These are phyloP conservation scores for Xeromyces bisporus DNA, from an alignment of 495 filamentous ascomycete species.

Conservation along the genomic window DNA sequence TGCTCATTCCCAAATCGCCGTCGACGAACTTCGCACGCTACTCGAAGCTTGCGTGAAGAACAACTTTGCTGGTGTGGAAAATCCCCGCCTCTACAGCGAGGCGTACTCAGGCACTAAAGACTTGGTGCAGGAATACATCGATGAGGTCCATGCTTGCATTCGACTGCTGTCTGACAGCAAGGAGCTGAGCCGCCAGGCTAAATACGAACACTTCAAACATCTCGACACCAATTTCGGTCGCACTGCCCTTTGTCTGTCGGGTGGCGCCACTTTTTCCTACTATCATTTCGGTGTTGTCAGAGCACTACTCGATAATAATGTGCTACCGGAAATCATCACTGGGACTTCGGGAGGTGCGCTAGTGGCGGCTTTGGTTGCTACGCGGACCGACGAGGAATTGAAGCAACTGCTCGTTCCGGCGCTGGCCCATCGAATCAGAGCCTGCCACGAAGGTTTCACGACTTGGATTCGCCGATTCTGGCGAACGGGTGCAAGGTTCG, in stretches of 20 bases:
- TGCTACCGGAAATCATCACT: constrained; percentile 85
- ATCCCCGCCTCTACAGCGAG: constrained; percentile 81
- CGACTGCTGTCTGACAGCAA: constrained; percentile 48
- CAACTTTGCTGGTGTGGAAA: constrained; percentile 93
- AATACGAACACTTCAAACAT: constrained; percentile 72
- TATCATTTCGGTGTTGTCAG: constrained; percentile 93
- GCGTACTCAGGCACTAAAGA: constrained; percentile 94
- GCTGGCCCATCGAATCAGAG: constrained; percentile 65
- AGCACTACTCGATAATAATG: constrained; percentile 70
- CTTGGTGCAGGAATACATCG: constrained; percentile 72
- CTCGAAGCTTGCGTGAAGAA: constrained; percentile 89
- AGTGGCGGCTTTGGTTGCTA: constrained; percentile 75
- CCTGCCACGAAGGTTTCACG: constrained; percentile 60
- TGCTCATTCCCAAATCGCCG: constrained; percentile 15
- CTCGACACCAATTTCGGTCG: constrained; percentile 81
- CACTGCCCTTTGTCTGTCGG: constrained; percentile 81
- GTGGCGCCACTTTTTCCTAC: constrained; percentile 91
- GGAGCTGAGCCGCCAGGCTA: constrained; percentile 51
- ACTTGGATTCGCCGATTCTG: constrained; percentile 77
- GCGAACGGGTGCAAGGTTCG: constrained; percentile 83
- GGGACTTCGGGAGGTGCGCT: constrained; percentile 90
- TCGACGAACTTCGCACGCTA: constrained; percentile 57
- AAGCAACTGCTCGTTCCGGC: constrained; percentile 72
- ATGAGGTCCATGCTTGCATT: constrained; percentile 50
- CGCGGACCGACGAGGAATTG: constrained; percentile 80